phyloP scores from a whole-genome alignment of 2,329 filamentous ascomycete genomes.

The Penicillium freii region DNA sequence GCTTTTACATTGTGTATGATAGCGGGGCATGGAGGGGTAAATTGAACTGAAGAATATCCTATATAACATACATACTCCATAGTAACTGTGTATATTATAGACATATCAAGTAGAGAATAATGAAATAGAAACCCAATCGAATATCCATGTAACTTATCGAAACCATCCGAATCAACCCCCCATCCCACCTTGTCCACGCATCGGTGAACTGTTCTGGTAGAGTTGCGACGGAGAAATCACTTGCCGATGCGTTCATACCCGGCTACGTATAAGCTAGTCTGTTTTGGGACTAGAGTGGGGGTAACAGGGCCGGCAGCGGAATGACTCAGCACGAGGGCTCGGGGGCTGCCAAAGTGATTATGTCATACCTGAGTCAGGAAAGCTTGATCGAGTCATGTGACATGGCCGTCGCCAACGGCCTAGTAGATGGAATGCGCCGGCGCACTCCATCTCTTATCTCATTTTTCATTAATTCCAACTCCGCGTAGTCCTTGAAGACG shows the following conservation, averaged over 20 bases:
- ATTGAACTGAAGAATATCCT: background rate
- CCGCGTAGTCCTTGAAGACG: background rate
- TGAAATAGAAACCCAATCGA: background rate
- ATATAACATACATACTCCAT: background rate
- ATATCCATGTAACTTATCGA: background rate
- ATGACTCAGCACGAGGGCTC: constrained; percentile 4
- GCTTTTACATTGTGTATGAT: constrained; percentile 3
- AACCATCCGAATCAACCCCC: background rate
- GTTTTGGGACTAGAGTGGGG: constrained; percentile 34
- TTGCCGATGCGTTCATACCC: constrained; percentile 22
- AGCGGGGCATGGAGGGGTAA: constrained; percentile 25
- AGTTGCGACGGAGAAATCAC: constrained; percentile 21
- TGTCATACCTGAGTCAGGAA: constrained; percentile 7
- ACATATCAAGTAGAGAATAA: background rate
- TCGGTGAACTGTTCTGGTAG: constrained; percentile 30
- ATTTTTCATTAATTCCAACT: background rate
- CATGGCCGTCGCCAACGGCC: background rate
- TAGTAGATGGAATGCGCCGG: background rate
- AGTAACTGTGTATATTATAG: background rate
- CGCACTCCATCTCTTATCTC: too few species aligned
- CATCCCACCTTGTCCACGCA: constrained; percentile 14
- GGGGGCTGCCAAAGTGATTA: background rate
- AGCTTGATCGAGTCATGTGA: constrained; percentile 7
- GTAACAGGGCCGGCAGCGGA: constrained; percentile 12
- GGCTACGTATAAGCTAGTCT: constrained; percentile 23